Conservation (phyloP, 257 asterid genomes). For the Primulina tabacum region DNA sequence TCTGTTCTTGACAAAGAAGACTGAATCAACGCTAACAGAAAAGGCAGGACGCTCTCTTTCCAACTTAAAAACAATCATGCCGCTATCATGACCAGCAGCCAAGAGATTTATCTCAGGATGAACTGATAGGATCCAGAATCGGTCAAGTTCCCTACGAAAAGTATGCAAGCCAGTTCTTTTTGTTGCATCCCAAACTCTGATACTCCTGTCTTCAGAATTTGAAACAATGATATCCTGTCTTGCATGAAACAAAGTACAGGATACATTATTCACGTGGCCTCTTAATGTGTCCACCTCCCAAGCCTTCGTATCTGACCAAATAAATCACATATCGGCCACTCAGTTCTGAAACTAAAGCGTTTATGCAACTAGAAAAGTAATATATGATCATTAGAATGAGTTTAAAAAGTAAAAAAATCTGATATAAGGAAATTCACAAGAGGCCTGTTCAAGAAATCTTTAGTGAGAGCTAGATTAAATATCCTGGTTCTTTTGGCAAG, state of each 20-base stretch:
- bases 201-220: conserved; percentile 96
- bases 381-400: conserved; percentile 1
- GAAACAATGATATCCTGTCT: conserved; percentile 93
- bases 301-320: conserved; percentile 85
- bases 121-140: conserved; percentile 94
- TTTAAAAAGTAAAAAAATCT: conserved; percentile 14
- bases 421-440: not conserved
- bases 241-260: conserved; percentile 82
- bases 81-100: conserved; percentile 99
- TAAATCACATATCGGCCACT: conserved; percentile 8
- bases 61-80: conserved; percentile 93
- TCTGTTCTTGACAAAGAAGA: conserved; percentile 81
- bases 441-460: conserved; percentile 9
- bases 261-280: conserved; percentile 97
- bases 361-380: conserved; percentile 17
- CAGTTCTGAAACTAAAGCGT: conserved; percentile 3
- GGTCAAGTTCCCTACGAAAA: conserved; percentile 95
- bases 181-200: conserved; percentile 98
- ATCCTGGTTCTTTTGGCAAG: not conserved
- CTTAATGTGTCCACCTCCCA: conserved; percentile 99
- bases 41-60: conserved; percentile 99
- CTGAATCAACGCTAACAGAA: conserved; percentile 73
- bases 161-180: conserved; percentile 97
- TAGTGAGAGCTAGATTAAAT: conserved; percentile 11
- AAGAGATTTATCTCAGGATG: conserved; percentile 99